These are phyloP conservation scores for Endogone sp. DNA, from an alignment of 192 early-diverging fungal genomes.

Conservation along the genomic window DNA sequence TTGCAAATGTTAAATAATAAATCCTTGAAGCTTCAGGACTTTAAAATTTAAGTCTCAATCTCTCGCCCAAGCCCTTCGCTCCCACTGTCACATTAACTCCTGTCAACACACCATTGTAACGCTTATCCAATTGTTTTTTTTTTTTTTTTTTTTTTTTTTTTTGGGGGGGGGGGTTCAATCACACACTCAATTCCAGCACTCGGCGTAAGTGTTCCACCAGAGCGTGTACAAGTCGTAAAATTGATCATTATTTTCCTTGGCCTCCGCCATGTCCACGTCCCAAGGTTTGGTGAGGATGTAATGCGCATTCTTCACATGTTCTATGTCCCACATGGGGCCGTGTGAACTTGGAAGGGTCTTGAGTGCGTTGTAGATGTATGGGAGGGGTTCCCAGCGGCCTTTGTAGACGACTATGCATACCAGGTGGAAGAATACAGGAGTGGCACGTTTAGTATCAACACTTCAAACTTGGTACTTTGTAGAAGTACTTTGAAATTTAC, in stretches of 20 bases:
- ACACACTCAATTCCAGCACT: not conserved
- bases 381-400: slow-evolving; percentile 32
- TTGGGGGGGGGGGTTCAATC: too few species aligned
- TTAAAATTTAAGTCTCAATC: too few species aligned
- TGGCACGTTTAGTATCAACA: too few species aligned
- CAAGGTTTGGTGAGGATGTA: slow-evolving; percentile 44
- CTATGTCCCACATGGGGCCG: slow-evolving; percentile 29
- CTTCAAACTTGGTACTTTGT: not conserved
- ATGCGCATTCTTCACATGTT: slow-evolving; percentile 33
- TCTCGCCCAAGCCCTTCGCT: too few species aligned
- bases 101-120: too few species aligned
- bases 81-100: too few species aligned
- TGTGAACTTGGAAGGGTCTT: slow-evolving; percentile 37
- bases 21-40: too few species aligned
- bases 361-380: slow-evolving; percentile 49
- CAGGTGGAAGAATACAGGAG: not conserved
- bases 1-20: too few species aligned
- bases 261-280: slow-evolving; percentile 18
- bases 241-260: slow-evolving; percentile 1
- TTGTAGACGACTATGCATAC: slow-evolving; percentile 18
- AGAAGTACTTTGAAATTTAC: not conserved
- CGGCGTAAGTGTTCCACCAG: slow-evolving; percentile 15
- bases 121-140: too few species aligned
- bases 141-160: too few species aligned
- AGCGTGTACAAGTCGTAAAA: slow-evolving; percentile 14